Base-by-base conservation (phyloP, 768 basidiomycete genomes). In the Suillus paluster region DNA sequence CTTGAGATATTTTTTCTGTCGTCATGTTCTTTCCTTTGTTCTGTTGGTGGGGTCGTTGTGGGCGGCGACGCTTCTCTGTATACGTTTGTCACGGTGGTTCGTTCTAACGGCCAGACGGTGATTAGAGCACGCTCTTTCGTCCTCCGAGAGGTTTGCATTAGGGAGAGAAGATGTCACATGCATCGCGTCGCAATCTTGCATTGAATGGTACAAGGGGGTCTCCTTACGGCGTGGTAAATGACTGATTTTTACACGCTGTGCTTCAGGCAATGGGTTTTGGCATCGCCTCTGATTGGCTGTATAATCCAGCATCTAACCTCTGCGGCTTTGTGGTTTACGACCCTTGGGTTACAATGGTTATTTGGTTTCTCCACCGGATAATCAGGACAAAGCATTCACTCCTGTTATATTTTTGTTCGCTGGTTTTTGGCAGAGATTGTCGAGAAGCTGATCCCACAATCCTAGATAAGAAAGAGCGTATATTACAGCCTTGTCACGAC, bases 401-500 rank as follows among this genome's bases (percentile, higher is more conserved):
- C 23, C 21, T 42, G 39, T 54, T 2, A 15, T 2, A 38, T 55
- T 55, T 12, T 19, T 19, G n/a, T 55, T 38, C 36, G 0, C 19
- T 19, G 36, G 23, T 8, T 55, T 30, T 55, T 10, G 25, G 17
- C 23, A 19, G 34, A 25, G 23, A 55, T 8, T 38, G 10, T 55
- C 4, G 25, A 39, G 63, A 63, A 34, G 17, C 63, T 44, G 61
- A 57, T 38, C 39, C 19, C 42, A 58, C n/a, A 36, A 21, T 46
- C 23, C 15, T 62, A 89, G 88, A 79, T 86, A 58, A 81, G 81
- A 70, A 91, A 90, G 64, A 80, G 84, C 5, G 75, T 90, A 34
- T 79, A 87, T 60, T 92, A 92, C 71, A 83, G 79, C 67, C 77
- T 90, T 33, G 82, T 89, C 63, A 85, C 86, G 2, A 81, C 79